Conservation (phyloP, 108 stramenopile genomes). For the Aureococcus anophagefferens region DNA sequence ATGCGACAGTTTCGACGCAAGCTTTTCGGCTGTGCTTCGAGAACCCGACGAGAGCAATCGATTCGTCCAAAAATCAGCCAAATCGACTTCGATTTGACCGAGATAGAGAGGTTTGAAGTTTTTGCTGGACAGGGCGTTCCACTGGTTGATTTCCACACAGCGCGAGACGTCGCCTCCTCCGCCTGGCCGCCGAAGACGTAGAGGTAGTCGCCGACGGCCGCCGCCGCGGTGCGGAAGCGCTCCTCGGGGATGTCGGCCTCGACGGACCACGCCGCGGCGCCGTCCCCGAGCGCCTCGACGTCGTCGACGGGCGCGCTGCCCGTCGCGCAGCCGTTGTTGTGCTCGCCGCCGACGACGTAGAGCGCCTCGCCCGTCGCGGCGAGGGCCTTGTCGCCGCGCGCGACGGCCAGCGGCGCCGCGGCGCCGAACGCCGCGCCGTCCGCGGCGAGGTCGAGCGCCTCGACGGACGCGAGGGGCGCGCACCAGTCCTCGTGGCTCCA, state of each 20-base stretch:
- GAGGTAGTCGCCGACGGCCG: background rate
- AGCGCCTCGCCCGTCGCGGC: background rate
- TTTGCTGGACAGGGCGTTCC: no score
- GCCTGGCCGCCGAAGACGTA: slow-evolving; percentile 1
- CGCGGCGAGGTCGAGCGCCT: background rate
- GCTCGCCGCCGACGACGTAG: background rate
- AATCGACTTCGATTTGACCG: no score
- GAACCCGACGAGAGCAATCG: no score
- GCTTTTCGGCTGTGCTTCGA: no score
- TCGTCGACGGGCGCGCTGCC: background rate
- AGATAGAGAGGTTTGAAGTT: no score
- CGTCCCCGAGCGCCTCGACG: background rate
- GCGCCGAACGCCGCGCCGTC: background rate
- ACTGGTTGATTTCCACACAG: no score
- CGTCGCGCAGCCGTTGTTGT: background rate
- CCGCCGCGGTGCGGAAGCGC: background rate
- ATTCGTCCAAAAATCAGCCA: no score
- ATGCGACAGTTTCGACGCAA: no score
- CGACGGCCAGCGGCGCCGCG: background rate
- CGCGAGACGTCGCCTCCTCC: no score
- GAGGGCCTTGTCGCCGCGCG: background rate
- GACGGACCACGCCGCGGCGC: background rate
- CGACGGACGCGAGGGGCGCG: background rate
- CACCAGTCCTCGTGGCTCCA: background rate
- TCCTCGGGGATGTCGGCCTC: background rate